Evolutionary conservation across 1,284 basidiomycete species (phyloP).

Genomic region (Coniferiporia sulphurascens): DNA sequence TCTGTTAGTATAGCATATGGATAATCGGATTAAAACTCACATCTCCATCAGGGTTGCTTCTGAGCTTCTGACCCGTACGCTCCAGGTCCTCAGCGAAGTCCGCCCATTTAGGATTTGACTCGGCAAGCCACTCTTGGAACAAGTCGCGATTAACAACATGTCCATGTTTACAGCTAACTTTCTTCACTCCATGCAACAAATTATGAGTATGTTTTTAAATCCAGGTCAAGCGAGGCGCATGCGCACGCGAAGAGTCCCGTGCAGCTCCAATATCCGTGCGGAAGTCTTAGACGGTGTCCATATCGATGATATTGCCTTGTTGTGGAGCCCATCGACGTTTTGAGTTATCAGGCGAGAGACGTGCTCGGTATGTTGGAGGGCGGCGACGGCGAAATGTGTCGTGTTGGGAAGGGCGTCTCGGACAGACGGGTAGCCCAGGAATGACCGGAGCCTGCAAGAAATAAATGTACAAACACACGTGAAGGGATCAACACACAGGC

Average conservation of each 20-base stretch:
- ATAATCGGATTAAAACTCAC: conserved; percentile 38
- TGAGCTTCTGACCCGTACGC: conserved; percentile 53
- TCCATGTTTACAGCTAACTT: conserved; percentile 68
- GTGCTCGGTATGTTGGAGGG: conserved; percentile 66
- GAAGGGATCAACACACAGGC: not conserved
- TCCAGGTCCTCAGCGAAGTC: conserved; percentile 65
- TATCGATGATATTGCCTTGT: conserved; percentile 54
- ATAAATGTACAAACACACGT: not conserved
- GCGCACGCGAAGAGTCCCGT: conserved; percentile 81
- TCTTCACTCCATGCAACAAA: conserved; percentile 34
- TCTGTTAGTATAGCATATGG: not conserved
- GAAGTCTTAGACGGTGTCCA: conserved; percentile 35
- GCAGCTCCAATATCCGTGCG: conserved; percentile 71
- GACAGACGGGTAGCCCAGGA: conserved; percentile 78
- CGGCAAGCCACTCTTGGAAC: conserved; percentile 73
- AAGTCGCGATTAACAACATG: conserved; percentile 62
- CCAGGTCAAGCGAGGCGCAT: not conserved
- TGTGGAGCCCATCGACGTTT: conserved; percentile 90
- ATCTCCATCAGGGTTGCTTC: conserved; percentile 92
- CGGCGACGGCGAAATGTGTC: conserved; percentile 81
- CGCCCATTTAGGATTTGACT: conserved; percentile 77
- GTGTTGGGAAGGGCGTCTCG: conserved; percentile 78
- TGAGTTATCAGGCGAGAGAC: conserved; percentile 78
- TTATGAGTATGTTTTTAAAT: conserved; percentile 14
- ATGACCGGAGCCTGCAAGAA: conserved; percentile 69